Conservation (phyloP, 2,329 filamentous ascomycete species). For the Orbilia brochopaga region DNA sequence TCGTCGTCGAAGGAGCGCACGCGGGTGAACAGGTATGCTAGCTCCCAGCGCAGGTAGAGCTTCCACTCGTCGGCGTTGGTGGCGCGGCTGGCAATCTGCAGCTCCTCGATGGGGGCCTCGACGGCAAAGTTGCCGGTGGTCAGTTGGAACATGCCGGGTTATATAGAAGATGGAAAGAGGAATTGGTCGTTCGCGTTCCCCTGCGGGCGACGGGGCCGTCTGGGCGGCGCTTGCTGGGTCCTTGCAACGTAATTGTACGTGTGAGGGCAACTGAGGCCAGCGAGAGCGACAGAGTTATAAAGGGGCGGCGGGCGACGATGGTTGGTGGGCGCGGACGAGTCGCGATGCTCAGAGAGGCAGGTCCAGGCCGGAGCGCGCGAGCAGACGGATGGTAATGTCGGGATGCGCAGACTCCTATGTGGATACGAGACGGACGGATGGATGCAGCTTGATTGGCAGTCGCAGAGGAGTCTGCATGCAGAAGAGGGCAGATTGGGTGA, state of each 20-base stretch:
- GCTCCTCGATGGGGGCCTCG: conserved; percentile 49
- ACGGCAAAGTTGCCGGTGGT: conserved; percentile 43
- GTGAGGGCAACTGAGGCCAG: background rate
- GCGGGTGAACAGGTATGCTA: conserved; percentile 45
- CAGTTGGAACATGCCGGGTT: conserved; percentile 35
- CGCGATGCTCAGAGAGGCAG: background rate
- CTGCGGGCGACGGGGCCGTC: conserved; percentile 1
- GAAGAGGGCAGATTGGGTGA: too few relatives aligned
- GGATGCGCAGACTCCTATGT: background rate
- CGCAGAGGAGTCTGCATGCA: background rate
- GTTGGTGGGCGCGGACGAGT: background rate
- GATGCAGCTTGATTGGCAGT: background rate
- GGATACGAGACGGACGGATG: background rate
- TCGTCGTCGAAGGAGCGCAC: conserved; percentile 46
- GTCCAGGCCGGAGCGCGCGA: background rate
- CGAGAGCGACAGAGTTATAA: conserved; percentile 1
- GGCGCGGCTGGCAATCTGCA: conserved; percentile 45
- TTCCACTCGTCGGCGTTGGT: conserved; percentile 49
- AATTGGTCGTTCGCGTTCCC: background rate
- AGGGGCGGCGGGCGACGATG: background rate
- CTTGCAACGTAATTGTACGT: background rate
- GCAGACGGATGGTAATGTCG: background rate
- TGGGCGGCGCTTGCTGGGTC: background rate
- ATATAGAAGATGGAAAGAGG: background rate
- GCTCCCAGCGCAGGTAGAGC: conserved; percentile 47